Percentiles rank a stretch among this genome's conserved stretches.
Evolutionary conservation across 495 filamentous ascomycete genomes (phyloP).

Genomic region (Bacidia gigantensis): DNA sequence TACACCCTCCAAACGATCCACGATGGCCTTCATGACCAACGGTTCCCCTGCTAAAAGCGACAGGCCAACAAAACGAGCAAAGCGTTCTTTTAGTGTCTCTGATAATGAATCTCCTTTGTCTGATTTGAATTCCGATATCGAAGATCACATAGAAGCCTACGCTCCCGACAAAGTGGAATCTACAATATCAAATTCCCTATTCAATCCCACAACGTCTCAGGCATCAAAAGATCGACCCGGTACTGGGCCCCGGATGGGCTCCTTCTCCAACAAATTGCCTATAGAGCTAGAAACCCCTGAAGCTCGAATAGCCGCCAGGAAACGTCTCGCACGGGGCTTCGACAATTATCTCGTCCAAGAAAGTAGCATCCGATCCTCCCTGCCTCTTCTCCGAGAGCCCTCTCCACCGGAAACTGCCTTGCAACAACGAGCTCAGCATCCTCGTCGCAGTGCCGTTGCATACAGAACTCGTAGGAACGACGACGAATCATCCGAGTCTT

Average conservation of each 20-base stretch:
- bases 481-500: conserved; percentile 15
- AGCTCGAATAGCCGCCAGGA: conserved; percentile 12
- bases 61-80: conserved; percentile 13
- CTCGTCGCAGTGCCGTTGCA: conserved; percentile 15
- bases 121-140: conserved; percentile 20
- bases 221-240: neutral
- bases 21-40: conserved; percentile 7
- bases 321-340: conserved; percentile 12
- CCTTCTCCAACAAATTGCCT: conserved; percentile 10
- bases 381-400: neutral
- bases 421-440: conserved; percentile 7
- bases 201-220: neutral
- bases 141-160: conserved; percentile 17
- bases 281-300: conserved; percentile 6
- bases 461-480: conserved; percentile 20
- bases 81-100: conserved; percentile 20
- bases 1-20: conserved; percentile 6
- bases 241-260: conserved; percentile 9
- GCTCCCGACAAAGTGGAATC: conserved; percentile 11
- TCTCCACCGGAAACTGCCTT: conserved; percentile 7
- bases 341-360: conserved; percentile 12
- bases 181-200: neutral
- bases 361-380: conserved; percentile 12
- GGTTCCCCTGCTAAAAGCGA: conserved; percentile 12
- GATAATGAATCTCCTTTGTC: conserved; percentile 32